phyloP scores from a whole-genome alignment of 2,329 filamentous ascomycete genomes.

The Aotearoamyces nothofagi region DNA sequence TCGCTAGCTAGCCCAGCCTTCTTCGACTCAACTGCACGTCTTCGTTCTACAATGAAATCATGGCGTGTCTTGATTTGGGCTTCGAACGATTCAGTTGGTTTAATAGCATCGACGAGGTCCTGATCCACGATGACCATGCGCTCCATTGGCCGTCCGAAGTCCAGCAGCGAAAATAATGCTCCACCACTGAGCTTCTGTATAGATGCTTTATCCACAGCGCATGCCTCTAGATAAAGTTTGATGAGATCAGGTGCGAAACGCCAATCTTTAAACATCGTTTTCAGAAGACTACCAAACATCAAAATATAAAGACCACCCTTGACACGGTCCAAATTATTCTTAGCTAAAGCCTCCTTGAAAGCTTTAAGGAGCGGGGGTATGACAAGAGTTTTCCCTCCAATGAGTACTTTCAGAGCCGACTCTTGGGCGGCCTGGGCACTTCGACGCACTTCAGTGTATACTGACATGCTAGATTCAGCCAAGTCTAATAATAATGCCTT shows the following conservation, averaged over 20 bases:
- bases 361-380: slow-evolving; percentile 75
- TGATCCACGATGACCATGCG: slow-evolving; percentile 71
- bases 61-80: slow-evolving; percentile 49
- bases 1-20: slow-evolving; percentile 72
- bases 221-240: slow-evolving; percentile 77
- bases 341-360: slow-evolving; percentile 62
- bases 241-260: slow-evolving; percentile 85
- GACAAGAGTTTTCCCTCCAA: slow-evolving; percentile 75
- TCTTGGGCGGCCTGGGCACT: slow-evolving; percentile 87
- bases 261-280: slow-evolving; percentile 85
- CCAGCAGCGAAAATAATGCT: slow-evolving; percentile 72
- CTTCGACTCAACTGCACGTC: slow-evolving; percentile 64
- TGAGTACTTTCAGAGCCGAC: slow-evolving; percentile 80
- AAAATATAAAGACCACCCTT: slow-evolving; percentile 90
- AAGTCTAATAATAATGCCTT: slow-evolving; percentile 73
- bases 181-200: slow-evolving; percentile 79
- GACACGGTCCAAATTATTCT: slow-evolving; percentile 76
- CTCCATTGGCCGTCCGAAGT: slow-evolving; percentile 82
- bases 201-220: slow-evolving; percentile 81
- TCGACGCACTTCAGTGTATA: slow-evolving; percentile 90
- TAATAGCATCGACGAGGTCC: slow-evolving; percentile 53
- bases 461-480: slow-evolving; percentile 74
- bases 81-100: slow-evolving; percentile 39
- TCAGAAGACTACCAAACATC: slow-evolving; percentile 74
- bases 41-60: slow-evolving; percentile 59